Evolutionary conservation across 441 rosid species (phyloP).

Genomic region (Arabidopsis hybrid): DNA sequence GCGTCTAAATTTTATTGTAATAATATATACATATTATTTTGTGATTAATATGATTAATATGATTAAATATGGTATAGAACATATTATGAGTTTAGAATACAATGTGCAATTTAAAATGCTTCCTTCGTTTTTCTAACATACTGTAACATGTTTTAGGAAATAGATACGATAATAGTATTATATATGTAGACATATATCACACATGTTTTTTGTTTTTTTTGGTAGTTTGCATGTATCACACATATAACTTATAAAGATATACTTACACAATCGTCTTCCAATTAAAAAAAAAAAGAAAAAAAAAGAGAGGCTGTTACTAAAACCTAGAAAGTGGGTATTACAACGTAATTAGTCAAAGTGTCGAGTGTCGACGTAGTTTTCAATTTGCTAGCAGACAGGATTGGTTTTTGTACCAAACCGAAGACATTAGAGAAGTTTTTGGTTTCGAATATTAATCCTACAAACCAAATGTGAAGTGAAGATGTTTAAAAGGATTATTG

Average conservation of each 20-base stretch:
- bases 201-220: too few species aligned
- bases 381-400: conserved; percentile 11
- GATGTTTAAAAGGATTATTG: background rate
- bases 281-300: background rate
- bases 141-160: background rate
- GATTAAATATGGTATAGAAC: background rate
- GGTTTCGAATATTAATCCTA: background rate
- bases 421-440: conserved; percentile 7
- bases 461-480: background rate
- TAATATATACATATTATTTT: background rate
- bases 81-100: background rate
- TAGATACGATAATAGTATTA: background rate
- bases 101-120: background rate
- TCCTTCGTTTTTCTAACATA: background rate
- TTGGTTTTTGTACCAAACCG: conserved; percentile 33
- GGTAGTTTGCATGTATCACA: background rate
- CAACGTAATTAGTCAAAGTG: conserved; percentile 37
- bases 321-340: conserved; percentile 34
- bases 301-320: conserved; percentile 11
- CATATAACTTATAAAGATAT: background rate
- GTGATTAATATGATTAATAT: too few species aligned
- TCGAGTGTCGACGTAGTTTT: conserved; percentile 11
- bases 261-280: background rate
- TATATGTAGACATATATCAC: background rate
- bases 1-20: background rate